A percentile compares a stretch with the other conserved stretches of the same genome.
Conservation (phyloP, 2,329 filamentous ascomycete genomes). For the Nemania diffusa region DNA sequence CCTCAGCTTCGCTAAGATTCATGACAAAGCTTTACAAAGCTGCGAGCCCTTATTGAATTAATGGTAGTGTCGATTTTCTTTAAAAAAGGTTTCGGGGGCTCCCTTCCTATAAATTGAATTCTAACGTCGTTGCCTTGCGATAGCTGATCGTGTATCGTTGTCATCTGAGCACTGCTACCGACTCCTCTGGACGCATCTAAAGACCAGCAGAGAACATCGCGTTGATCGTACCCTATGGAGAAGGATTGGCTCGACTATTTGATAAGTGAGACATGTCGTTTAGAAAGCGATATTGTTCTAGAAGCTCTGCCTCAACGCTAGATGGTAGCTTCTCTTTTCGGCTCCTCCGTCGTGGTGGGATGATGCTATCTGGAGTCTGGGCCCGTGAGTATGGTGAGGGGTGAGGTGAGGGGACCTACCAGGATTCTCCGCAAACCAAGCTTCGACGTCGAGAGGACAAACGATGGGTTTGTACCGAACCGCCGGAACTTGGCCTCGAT, state of each 20-base stretch:
- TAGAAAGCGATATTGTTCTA: neutral
- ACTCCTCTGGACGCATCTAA: neutral
- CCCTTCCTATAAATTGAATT: neutral
- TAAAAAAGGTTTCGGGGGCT: neutral
- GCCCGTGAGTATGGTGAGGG: neutral
- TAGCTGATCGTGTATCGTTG: neutral
- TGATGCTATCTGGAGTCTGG: constrained; percentile 1
- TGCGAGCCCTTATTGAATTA: neutral
- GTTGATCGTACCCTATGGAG: neutral
- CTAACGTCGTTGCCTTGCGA: neutral
- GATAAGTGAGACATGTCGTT: neutral
- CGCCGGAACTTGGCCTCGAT: constrained; percentile 9
- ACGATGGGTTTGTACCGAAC: constrained; percentile 20
- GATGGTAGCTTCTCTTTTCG: neutral
- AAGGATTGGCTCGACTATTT: neutral
- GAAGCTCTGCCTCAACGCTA: neutral
- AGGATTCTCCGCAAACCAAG: constrained; percentile 30
- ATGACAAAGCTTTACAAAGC: neutral
- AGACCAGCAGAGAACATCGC: neutral
- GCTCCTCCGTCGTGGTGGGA: neutral
- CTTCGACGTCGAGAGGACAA: neutral
- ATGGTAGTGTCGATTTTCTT: neutral
- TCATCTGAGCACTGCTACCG: neutral
- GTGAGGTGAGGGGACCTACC: constrained; percentile 6
- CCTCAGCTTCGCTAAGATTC: neutral